Evolutionary conservation across 306 rosid species (phyloP).

Genomic region (Quillaja saponaria): DNA sequence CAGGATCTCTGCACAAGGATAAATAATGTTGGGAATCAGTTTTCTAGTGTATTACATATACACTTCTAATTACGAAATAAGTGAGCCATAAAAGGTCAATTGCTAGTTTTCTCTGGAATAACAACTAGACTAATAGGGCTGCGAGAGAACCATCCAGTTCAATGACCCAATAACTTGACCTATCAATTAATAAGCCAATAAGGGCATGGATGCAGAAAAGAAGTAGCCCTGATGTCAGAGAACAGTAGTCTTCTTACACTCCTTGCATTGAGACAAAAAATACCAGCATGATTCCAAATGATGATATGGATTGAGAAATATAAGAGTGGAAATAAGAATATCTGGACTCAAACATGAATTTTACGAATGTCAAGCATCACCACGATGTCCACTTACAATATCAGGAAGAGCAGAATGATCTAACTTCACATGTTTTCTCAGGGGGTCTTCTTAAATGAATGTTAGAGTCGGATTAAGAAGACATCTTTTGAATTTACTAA

Average conservation of each 20-base stretch:
- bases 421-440: slow-evolving; percentile 52
- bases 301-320: slow-evolving; percentile 12
- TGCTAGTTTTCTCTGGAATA: slow-evolving; percentile 24
- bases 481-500: slow-evolving; percentile 22
- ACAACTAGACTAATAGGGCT: slow-evolving; percentile 9
- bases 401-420: slow-evolving; percentile 34
- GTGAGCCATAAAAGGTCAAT: slow-evolving; percentile 10
- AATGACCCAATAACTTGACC: background rate
- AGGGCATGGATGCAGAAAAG: too few relatives aligned
- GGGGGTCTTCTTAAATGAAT: slow-evolving; percentile 38
- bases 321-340: slow-evolving; percentile 19
- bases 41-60: slow-evolving; percentile 4
- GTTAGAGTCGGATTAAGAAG: slow-evolving; percentile 17
- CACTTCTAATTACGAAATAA: background rate
- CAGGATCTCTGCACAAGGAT: slow-evolving; percentile 41
- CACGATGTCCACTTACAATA: slow-evolving; percentile 48
- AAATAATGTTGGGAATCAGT: slow-evolving; percentile 18
- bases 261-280: slow-evolving; percentile 14
- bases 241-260: slow-evolving; percentile 21
- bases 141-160: background rate
- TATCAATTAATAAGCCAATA: background rate
- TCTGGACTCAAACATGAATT: slow-evolving; percentile 7
- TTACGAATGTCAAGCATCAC: slow-evolving; percentile 16
- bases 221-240: slow-evolving; percentile 10
- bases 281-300: slow-evolving; percentile 9